Percentiles rank a stretch among this genome's conserved stretches.
phyloP scores from a whole-genome alignment of 306 rosid species.

The Cucurbita ficifolia region DNA sequence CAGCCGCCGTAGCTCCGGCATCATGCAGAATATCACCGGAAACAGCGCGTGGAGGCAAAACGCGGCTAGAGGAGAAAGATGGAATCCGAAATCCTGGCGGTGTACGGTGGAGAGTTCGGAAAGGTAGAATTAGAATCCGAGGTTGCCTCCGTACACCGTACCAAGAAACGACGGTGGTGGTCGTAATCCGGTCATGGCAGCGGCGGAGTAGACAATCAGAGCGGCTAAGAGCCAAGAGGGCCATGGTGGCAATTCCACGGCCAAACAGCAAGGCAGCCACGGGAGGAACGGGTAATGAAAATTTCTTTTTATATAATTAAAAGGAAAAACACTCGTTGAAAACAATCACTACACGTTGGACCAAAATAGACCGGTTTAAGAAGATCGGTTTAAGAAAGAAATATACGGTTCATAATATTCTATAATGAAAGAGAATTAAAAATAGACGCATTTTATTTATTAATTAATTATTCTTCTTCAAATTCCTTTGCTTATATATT shows the following conservation, averaged over 20 bases:
- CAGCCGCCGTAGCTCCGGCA: constrained; percentile 42
- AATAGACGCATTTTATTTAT: too few species aligned
- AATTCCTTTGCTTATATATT: too few species aligned
- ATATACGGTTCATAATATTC: too few species aligned
- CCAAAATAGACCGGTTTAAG: background rate
- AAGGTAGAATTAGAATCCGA: background rate
- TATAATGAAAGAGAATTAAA: too few species aligned
- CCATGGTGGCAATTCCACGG: background rate
- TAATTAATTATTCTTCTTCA: too few species aligned
- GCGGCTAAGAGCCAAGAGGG: background rate
- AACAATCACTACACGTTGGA: background rate
- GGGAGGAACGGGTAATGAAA: background rate
- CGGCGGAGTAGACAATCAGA: too few species aligned
- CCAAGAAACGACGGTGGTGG: background rate
- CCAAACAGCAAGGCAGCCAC: background rate
- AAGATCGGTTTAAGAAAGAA: too few species aligned
- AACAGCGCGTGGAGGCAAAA: constrained; percentile 1
- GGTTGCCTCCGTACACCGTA: background rate
- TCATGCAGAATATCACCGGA: constrained; percentile 29
- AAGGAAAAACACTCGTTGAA: background rate
- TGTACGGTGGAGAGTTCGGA: constrained; percentile 17
- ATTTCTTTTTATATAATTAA: too few species aligned
- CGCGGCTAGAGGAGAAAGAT: background rate
- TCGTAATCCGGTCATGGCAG: background rate
- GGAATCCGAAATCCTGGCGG: constrained; percentile 9